Evolutionary conservation across 257 asterid species (phyloP).

Genomic region (Agastache rugosa): DNA sequence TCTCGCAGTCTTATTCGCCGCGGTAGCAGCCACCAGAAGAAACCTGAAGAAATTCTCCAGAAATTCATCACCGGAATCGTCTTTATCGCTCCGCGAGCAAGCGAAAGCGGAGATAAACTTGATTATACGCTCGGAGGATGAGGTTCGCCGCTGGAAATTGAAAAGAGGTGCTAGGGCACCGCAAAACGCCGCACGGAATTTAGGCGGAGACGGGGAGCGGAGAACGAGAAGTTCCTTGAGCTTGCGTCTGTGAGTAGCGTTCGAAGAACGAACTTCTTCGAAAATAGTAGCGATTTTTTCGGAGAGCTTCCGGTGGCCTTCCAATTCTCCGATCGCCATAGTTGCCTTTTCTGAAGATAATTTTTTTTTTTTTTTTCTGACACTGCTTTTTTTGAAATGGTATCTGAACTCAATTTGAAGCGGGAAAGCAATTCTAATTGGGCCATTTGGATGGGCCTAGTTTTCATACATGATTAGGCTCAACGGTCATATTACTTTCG

Average conservation of each 20-base stretch:
- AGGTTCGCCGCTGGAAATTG: constrained; percentile 67
- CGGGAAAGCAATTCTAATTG: constrained; percentile 45
- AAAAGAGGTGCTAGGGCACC: constrained; percentile 67
- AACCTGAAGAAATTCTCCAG: constrained; percentile 68
- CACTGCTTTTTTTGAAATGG: constrained; percentile 31
- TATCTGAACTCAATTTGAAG: constrained; percentile 34
- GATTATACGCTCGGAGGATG: constrained; percentile 68
- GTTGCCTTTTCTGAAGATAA: constrained; percentile 37
- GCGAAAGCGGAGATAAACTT: constrained; percentile 67
- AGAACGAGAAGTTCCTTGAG: constrained; percentile 71
- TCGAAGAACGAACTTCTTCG: constrained; percentile 68
- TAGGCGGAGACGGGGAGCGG: constrained; percentile 48
- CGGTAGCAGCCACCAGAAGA: constrained; percentile 64
- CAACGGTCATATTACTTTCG: not conserved
- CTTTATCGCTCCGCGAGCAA: constrained; percentile 44
- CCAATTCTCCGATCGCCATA: constrained; percentile 44
- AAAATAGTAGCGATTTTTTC: constrained; percentile 57
- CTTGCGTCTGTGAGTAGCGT: constrained; percentile 73
- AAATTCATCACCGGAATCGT: constrained; percentile 52
- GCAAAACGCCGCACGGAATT: constrained; percentile 61
- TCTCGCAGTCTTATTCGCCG: constrained; percentile 75
- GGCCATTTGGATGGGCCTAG: constrained; percentile 11
- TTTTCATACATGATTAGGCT: not conserved
- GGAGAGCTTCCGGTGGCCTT: constrained; percentile 36
- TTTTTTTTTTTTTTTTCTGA: not conserved